Evolutionary conservation across 768 basidiomycete genomes (phyloP).

Genomic region (Cystobasidium ongulense): DNA sequence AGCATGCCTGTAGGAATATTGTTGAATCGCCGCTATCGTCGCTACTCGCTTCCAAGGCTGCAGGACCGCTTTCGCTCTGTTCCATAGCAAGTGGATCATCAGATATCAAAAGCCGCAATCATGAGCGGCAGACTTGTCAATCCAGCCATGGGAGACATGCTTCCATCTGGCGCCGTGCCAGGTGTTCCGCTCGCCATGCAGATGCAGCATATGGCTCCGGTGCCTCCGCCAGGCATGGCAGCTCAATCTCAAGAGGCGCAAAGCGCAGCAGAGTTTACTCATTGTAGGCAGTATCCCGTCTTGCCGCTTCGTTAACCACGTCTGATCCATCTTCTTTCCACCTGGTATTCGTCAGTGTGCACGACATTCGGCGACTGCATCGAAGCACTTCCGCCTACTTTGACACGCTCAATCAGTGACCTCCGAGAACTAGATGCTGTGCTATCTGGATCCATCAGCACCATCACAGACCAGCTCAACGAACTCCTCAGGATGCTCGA

Average conservation of each 20-base stretch:
- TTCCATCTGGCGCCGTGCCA: background rate
- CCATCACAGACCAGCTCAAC: constrained; percentile 71
- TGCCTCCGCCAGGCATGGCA: background rate
- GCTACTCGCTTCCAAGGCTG: no score
- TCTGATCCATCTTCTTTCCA: background rate
- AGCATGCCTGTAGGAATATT: no score
- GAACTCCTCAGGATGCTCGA: constrained; percentile 69
- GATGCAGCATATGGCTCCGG: background rate
- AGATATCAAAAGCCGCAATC: background rate
- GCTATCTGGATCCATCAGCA: constrained; percentile 65
- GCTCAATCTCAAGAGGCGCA: constrained; percentile 12
- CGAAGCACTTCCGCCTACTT: constrained; percentile 84
- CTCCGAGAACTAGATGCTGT: constrained; percentile 98
- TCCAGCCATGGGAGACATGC: background rate
- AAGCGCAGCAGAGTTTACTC: constrained; percentile 26
- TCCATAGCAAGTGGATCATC: background rate
- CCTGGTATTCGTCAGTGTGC: constrained; percentile 1
- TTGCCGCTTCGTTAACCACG: background rate
- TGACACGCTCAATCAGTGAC: constrained; percentile 89
- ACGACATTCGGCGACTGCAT: constrained; percentile 78
- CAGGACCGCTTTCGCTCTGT: background rate
- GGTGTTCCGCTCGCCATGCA: background rate
- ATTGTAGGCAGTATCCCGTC: background rate
- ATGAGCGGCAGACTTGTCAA: background rate
- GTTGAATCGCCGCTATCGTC: no score